Evolutionary conservation across 2,329 filamentous ascomycete species (phyloP), one percentile per base, ranked within the genome.

Genomic region (Myotisia sp.): DNA sequence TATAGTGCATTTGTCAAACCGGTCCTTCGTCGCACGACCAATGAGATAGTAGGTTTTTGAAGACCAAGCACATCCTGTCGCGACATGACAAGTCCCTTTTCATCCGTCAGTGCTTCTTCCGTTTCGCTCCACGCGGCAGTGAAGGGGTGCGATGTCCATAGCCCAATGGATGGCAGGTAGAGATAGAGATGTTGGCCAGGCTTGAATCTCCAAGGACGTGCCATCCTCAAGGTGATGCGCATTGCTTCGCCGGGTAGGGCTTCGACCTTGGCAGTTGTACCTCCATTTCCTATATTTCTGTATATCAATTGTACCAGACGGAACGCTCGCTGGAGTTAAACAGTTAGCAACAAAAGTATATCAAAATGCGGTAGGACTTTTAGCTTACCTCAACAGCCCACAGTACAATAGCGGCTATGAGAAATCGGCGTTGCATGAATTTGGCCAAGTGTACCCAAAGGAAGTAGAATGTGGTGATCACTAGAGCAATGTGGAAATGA

Each of bases 1-100:
- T 74, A 92, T 2, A 95, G 72, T 47, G 75, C 75, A 48, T 83
- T 74, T 5, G 90, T 95, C 61, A 93, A 79, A 19, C 87, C 87
- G 0, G 79, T 86, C 40, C 90, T 80, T 18, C 85, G 82, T 41
- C 83, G 82, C 45, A 94, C 78, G 47, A 95, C 67, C 47, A 94
- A 82, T 0, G 80, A 85, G 39, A 93, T 72, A 13, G 65, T 71
- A 1, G 66, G 66, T 47, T 67, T 67, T 42, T 61, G 58, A 9
- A 60, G 48, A 21, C 58, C 57, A 33, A 68, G 57, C 8, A 70
- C 54, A 39, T 75, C 71, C 46, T 68, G 62, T 26, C 58, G 58
- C 27, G 58, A 60, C 49, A 65, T 62, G 3, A 56, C 53, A 14
- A 61, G 46, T 4, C 54, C 54, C 38, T 62, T 62, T 43, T 63